Base-by-base conservation (phyloP, 129 eudicot species). In the Logfia minima region DNA sequence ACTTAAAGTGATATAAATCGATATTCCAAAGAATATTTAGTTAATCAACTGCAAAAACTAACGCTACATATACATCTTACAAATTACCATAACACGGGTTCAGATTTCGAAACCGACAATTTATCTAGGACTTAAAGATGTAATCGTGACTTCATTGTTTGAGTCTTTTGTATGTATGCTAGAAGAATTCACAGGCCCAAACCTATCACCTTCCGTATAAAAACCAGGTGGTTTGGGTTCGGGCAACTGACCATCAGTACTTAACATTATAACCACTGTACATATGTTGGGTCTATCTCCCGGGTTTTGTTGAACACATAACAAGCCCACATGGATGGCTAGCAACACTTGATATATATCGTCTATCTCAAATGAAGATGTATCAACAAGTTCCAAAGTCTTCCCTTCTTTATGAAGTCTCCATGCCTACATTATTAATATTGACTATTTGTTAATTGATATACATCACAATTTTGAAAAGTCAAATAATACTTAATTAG, bases 271-370 rank as follows among this genome's bases (percentile, higher is more conserved):
- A 21, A 80, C 64, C 22, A 80, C 80, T 5, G 43, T 17, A 41
- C 80, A 39, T 52, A 80, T 80, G 52, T 58, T 19, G 16, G 80
- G 84, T 23, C 80, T 74, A 58, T 80, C 80, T 41, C 6, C 70
- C 37, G 79, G 70, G 58, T 59, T 67, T 14, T 67, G 68, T 68
- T 80, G 84, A 56, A 80, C 70, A 17, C 84, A 80, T n/a, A 80
- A 21, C 18, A 80, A 74, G 3, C 79, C 75, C 21, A 80, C 79
- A 16, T 80, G 74, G 29, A 80, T 66, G 8, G 68, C 74, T 7
- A 62, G 16, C 72, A 66, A 21, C 62, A 74, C 45, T 26, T 65
- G 31, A 24, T 23, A 45, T 13, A 19, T 64, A 17, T 79, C 4
- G 65, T 16, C 31, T n/a, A 71, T 26, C 19, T 14, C 71, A 2